These are phyloP conservation scores for Wickerhamiella pararugosa DNA, from an alignment of 1,139 yeast species.

Conservation along the genomic window DNA sequence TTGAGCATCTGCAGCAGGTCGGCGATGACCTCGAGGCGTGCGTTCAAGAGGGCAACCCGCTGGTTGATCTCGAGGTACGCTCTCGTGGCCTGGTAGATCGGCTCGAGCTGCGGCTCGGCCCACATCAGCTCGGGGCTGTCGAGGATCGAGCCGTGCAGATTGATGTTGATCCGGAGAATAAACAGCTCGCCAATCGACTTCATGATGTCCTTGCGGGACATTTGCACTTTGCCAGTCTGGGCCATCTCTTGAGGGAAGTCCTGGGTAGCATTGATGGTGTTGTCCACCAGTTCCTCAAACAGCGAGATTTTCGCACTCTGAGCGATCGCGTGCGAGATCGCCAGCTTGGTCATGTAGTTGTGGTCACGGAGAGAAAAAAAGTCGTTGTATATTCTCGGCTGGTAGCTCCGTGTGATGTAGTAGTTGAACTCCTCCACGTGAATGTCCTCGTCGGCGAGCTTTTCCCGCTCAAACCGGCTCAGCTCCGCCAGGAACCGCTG, in stretches of 20 bases:
- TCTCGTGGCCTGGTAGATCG: constrained; percentile 90
- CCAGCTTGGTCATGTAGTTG: constrained; percentile 77
- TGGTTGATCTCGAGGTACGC: constrained; percentile 91
- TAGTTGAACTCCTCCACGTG: constrained; percentile 91
- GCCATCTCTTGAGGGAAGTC: constrained; percentile 95
- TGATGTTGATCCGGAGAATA: constrained; percentile 71
- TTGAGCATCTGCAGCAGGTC: constrained; percentile 90
- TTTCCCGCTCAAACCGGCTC: constrained; percentile 81
- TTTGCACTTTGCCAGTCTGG: constrained; percentile 81
- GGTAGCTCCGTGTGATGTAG: constrained; percentile 82
- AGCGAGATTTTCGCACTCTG: constrained; percentile 88
- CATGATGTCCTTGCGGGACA: constrained; percentile 91
- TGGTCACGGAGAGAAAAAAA: constrained; percentile 87
- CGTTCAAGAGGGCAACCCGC: constrained; percentile 75
- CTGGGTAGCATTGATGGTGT: constrained; percentile 91
- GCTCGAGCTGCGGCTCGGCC: constrained; percentile 96
- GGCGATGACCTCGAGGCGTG: constrained; percentile 81
- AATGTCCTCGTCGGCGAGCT: constrained; percentile 76
- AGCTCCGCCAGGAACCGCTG: constrained; percentile 66
- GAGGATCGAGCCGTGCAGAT: constrained; percentile 84
- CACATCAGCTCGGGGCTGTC: constrained; percentile 98
- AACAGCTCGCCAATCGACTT: constrained; percentile 91
- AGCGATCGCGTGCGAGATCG: constrained; percentile 82
- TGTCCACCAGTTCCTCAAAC: constrained; percentile 88
- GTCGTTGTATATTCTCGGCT: constrained; percentile 89